Conservation (phyloP, 345 rosid genomes). For the Euphorbia peplus region DNA sequence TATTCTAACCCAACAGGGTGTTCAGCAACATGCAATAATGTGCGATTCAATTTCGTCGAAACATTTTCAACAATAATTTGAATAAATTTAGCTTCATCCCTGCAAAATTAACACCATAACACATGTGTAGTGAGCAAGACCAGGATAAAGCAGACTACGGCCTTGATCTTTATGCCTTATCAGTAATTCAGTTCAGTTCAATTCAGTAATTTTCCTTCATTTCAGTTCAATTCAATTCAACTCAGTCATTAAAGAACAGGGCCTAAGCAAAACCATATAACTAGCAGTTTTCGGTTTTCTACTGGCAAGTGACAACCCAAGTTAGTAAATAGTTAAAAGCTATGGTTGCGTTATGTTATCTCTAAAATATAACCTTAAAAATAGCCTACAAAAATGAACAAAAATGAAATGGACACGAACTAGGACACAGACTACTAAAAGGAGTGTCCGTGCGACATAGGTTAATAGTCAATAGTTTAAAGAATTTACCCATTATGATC, state of each 20-base stretch:
- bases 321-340: no score
- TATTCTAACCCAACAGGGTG: conserved; percentile 9
- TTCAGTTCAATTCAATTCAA: no score
- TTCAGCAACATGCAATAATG: conserved; percentile 10
- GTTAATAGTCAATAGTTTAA: no score
- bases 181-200: no score
- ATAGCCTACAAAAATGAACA: no score
- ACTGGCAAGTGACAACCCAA: background rate
- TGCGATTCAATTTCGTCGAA: background rate
- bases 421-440: background rate
- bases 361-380: no score
- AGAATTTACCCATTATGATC: background rate
- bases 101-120: background rate
- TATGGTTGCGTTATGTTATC: no score
- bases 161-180: no score
- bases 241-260: no score
- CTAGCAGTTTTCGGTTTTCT: background rate
- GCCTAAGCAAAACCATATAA: background rate
- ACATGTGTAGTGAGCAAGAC: background rate
- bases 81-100: conserved; percentile 16
- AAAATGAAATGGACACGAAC: no score
- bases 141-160: background rate
- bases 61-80: conserved; percentile 8
- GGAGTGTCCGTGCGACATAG: no score
- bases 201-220: no score